Evolutionary conservation across 768 basidiomycete genomes (phyloP).

Genomic region (Termitomyces sp.): DNA sequence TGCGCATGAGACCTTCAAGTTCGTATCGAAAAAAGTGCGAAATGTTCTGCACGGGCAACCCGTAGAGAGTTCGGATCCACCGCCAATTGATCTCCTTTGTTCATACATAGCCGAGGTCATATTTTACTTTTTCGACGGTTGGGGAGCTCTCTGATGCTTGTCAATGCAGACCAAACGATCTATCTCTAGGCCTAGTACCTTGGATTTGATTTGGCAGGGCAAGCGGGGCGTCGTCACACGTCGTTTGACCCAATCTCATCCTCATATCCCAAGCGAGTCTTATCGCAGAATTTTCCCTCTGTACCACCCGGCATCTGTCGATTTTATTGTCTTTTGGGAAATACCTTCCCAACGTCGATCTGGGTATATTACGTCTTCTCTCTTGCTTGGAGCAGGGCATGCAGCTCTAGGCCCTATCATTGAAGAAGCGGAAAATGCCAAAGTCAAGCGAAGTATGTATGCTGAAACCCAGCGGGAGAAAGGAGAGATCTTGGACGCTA

Average conservation of each 20-base stretch:
- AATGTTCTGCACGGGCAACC: constrained; percentile 43
- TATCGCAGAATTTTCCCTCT: constrained; percentile 72
- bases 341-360: constrained; percentile 51
- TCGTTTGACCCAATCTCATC: constrained; percentile 34
- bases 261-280: constrained; percentile 49
- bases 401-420: constrained; percentile 60
- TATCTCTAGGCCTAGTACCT: constrained; percentile 23
- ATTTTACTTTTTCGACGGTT: neutral
- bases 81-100: constrained; percentile 48
- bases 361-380: constrained; percentile 56
- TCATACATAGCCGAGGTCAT: constrained; percentile 42
- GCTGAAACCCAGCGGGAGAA: constrained; percentile 83
- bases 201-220: constrained; percentile 45
- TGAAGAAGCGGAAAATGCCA: constrained; percentile 51
- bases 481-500: constrained; percentile 55
- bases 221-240: constrained; percentile 37
- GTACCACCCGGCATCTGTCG: constrained; percentile 65
- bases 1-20: constrained; percentile 38
- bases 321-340: constrained; percentile 75
- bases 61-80: constrained; percentile 37
- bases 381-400: constrained; percentile 64
- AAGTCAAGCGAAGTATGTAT: constrained; percentile 81
- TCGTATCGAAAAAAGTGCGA: constrained; percentile 45
- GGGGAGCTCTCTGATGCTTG: constrained; percentile 6
- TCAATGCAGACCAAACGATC: constrained; percentile 13